Percentiles rank a stretch among this genome's conserved stretches.
phyloP scores from a whole-genome alignment of 176 grass and related monocot genomes.

The Leersia perrieri region DNA sequence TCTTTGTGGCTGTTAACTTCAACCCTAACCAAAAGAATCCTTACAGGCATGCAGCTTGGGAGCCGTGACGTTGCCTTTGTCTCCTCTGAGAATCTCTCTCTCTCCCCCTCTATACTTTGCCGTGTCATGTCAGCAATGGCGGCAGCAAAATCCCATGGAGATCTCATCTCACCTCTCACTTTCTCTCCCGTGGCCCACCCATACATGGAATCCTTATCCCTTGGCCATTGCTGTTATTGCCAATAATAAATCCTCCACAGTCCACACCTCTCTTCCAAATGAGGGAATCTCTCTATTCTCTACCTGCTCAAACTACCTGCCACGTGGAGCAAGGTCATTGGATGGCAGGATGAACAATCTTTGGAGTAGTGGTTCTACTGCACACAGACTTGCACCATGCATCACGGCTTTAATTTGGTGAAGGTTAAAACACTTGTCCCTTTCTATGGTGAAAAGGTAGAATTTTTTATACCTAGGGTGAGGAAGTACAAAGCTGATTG shows the following conservation, averaged over 20 bases:
- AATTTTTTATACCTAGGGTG: background rate
- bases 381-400: background rate
- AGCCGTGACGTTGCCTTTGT: constrained; percentile 18
- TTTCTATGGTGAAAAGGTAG: background rate
- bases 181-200: background rate
- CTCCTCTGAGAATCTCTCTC: constrained; percentile 26
- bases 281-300: constrained; percentile 6
- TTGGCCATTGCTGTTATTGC: background rate
- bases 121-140: constrained; percentile 35
- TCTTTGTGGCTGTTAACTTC: background rate
- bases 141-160: constrained; percentile 1
- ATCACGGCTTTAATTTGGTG: background rate
- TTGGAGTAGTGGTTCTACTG: background rate
- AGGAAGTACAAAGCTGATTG: background rate
- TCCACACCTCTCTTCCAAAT: background rate
- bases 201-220: constrained; percentile 37
- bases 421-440: background rate
- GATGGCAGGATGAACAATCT: background rate
- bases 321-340: background rate
- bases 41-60: background rate
- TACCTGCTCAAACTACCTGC: background rate
- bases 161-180: background rate
- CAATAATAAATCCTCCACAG: constrained; percentile 25
- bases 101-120: background rate
- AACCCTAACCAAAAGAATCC: constrained; percentile 5